A percentile compares a stretch with the other conserved stretches of the same genome.
phyloP scores from a whole-genome alignment of 139 green algal species.

The Closterium sp. region DNA sequence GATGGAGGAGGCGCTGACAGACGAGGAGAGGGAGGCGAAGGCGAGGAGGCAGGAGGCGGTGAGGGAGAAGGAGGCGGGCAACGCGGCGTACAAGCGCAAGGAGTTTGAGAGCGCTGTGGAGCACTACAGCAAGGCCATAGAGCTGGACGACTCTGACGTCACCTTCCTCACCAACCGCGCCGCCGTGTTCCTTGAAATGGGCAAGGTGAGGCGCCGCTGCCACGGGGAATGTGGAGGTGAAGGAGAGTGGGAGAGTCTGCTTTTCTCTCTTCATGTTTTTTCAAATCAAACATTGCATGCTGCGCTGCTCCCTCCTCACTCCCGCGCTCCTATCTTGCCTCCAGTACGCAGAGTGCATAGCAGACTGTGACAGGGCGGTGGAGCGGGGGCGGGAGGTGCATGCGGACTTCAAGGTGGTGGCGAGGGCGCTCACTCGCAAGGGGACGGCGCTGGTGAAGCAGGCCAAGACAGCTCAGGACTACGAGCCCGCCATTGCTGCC shows the following conservation, averaged over 20 bases:
- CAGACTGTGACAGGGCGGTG: constrained; percentile 85
- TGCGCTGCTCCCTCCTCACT: not conserved
- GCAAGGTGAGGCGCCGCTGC: constrained; percentile 51
- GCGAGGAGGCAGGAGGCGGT: constrained; percentile 52
- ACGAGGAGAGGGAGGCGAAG: constrained; percentile 48
- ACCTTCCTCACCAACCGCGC: constrained; percentile 95
- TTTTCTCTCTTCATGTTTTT: not conserved
- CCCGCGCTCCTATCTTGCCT: not conserved
- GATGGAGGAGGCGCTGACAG: constrained; percentile 16
- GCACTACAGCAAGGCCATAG: constrained; percentile 85
- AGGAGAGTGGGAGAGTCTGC: not conserved
- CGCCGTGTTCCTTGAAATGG: constrained; percentile 91
- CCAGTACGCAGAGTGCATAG: constrained; percentile 72
- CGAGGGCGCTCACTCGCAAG: constrained; percentile 84
- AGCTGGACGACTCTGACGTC: constrained; percentile 86
- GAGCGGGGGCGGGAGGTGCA: constrained; percentile 79
- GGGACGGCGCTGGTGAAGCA: constrained; percentile 55
- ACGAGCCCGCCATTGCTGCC: constrained; percentile 75
- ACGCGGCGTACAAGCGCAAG: constrained; percentile 90
- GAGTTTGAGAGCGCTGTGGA: constrained; percentile 83
- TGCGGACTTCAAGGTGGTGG: constrained; percentile 91
- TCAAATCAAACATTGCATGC: not conserved
- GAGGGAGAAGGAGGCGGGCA: constrained; percentile 86
- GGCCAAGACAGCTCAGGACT: constrained; percentile 47
- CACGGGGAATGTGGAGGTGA: too few species aligned